Base-by-base conservation (phyloP, 1,139 yeast species). In the Suhomyces anneliseae region DNA sequence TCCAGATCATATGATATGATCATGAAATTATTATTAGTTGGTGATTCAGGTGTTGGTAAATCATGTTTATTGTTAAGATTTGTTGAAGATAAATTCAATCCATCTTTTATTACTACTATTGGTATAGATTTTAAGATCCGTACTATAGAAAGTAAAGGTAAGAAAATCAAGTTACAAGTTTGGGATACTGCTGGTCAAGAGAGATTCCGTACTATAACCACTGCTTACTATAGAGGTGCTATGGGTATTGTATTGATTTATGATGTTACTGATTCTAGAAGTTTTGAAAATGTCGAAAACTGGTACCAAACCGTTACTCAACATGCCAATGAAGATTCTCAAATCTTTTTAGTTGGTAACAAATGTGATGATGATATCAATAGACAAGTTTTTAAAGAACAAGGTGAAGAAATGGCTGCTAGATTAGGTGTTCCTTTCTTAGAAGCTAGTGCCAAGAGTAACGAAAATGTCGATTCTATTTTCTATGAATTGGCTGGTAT, bases 141-240 rank as follows among this genome's bases (percentile, higher is more conserved):
- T 70, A 92, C 98, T 37, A 90, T 92, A 57, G 97, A 92, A 60
- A 81, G 93, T 58, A 93, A 92, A 57, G 96, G 96, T 50, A 88
- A 89, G 70, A 85, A 87, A 59, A 88, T 95, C 69, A 93, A 93
- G 72, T 80, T 93, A 63, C 99, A 93, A 69, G 90, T 93, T 38
- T 93, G 99, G 99, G 99, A 93, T 68, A 93, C 99, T 36, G 99
- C 99, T 7, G 99, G 99, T 27, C 99, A 93, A 72, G 99, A 93
- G 70, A 81, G 99, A 60, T 93, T 93, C 78, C 84, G 97, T 76
- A 93, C 99, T 46, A 93, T 93, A 69, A 93, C 99, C 42, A 90
- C 98, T 19, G 97, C 99, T 8, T 93, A 95, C 71, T 93, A 95
- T 74, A 83, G 99, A 69, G 97, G 98, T 48, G 99, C 99, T 50